Base-by-base conservation (phyloP, 129 eudicot genomes). In the Flaveria bidentis region DNA sequence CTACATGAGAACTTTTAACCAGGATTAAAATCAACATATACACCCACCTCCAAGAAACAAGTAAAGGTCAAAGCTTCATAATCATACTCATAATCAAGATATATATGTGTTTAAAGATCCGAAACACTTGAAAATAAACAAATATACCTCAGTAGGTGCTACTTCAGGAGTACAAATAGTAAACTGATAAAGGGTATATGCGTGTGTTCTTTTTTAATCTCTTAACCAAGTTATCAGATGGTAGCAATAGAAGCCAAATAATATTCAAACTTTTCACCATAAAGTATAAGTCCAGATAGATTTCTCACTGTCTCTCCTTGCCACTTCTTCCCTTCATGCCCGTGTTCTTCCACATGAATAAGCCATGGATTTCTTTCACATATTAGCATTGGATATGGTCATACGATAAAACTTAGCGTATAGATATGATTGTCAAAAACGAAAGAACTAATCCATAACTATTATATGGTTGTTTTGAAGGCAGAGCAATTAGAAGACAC, bases 401-500 rank as follows among this genome's bases (percentile, higher is more conserved):
- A 5, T 36, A 36, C 6, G 41, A 36, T 5, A 36, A 36, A 4
- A 36, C 8, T 36, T 36, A 36, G 41, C 41, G 41, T 36, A 36
- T 36, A 36, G 41, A 36, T 36, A 36, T 36, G 41, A 36, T 36
- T 36, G 41, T 36, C 41, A 9, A 67, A 70, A 30, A 33, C 20
- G 26, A 78, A 58, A 58, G 26, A 58, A 46, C 50, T 26, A 28
- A 47, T 2, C 64, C 30, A 71, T 22, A 36, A 8, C 20, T 39
- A 45, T 46, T 41, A 80, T 41, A 67, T 64, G 60, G 60, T 25
- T 72, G 2, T 33, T 13, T 28, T 46, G 42, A 71, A 71, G 60
- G 63, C 82, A 78, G 82, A 71, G 82, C 56, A 26, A 61, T 61
- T 77, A 77, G 75, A 69, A 68, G 69, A 57, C 49, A 56, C 17